Conservation (phyloP, 306 rosid species). For the Glycine latifolia region DNA sequence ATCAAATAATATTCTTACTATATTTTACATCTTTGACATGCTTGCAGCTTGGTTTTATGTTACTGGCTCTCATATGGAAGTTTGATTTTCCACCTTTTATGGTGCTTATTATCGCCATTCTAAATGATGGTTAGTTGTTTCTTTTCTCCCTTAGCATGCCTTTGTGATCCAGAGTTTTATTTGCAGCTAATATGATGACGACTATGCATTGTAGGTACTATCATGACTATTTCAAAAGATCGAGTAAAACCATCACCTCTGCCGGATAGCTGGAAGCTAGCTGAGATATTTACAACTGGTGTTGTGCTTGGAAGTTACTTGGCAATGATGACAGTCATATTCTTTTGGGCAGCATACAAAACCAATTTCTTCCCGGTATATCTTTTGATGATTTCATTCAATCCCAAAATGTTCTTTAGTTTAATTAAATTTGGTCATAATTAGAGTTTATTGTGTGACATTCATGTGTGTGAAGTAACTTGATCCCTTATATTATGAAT, state of each 20-base stretch:
- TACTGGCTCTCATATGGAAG: conserved; percentile 88
- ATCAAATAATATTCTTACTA: neutral
- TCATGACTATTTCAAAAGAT: conserved; percentile 94
- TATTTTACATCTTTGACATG: conserved; percentile 42
- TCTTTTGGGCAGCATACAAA: conserved; percentile 94
- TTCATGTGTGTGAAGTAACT: neutral
- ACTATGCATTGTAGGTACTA: conserved; percentile 67
- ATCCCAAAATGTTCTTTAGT: neutral
- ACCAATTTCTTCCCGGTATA: conserved; percentile 86
- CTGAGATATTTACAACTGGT: conserved; percentile 89
- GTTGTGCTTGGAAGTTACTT: conserved; percentile 83
- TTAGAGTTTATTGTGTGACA: neutral
- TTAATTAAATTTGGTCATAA: neutral
- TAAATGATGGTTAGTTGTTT: conserved; percentile 84
- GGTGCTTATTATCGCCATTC: conserved; percentile 93
- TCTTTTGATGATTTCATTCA: neutral
- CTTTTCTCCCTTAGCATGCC: conserved; percentile 15
- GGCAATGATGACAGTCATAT: conserved; percentile 96
- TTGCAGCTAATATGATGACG: conserved; percentile 9
- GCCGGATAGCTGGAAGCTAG: conserved; percentile 94
- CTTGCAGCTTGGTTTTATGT: conserved; percentile 94
- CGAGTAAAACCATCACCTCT: conserved; percentile 93
- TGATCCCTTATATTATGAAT: neutral
- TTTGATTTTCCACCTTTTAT: conserved; percentile 94
- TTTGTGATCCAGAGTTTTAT: conserved; percentile 5